Conservation (phyloP, 2,329 filamentous ascomycete species). For the Cordyceps sp. region DNA sequence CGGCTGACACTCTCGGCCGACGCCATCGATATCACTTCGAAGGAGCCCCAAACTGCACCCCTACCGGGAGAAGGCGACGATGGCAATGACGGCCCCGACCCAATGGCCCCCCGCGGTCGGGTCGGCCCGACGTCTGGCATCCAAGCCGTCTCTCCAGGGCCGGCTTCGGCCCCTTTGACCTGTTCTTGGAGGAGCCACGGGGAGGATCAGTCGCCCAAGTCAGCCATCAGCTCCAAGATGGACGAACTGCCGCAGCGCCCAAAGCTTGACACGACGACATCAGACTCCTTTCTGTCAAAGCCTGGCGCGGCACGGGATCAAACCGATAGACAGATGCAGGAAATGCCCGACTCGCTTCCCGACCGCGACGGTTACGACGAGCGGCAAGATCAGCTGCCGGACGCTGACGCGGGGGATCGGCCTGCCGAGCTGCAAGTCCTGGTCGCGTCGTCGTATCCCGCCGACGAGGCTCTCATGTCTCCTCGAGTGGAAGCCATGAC, state of each 20-base stretch:
- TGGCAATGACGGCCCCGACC: slow-evolving; percentile 15
- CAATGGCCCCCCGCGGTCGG: slow-evolving; percentile 13
- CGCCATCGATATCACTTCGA: slow-evolving; percentile 32
- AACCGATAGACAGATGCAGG: not conserved
- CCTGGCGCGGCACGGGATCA: too few relatives aligned
- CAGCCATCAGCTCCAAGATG: slow-evolving; percentile 1
- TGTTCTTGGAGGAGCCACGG: slow-evolving; percentile 38
- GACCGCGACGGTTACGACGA: not conserved
- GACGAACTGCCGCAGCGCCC: slow-evolving; percentile 16
- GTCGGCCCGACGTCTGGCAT: slow-evolving; percentile 35
- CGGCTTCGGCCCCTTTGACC: slow-evolving; percentile 49
- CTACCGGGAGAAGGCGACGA: slow-evolving; percentile 35
- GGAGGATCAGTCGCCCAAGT: slow-evolving; percentile 9
- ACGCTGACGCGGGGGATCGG: slow-evolving; percentile 4
- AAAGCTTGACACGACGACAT: slow-evolving; percentile 13
- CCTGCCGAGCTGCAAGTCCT: slow-evolving; percentile 18
- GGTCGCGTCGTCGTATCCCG: slow-evolving; percentile 16
- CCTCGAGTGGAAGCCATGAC: slow-evolving; percentile 60
- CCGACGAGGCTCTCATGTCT: slow-evolving; percentile 46
- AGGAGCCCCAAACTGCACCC: slow-evolving; percentile 44
- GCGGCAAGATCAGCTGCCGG: not conserved
- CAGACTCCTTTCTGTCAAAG: too few relatives aligned
- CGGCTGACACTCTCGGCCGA: slow-evolving; percentile 43
- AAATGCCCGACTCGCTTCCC: not conserved
- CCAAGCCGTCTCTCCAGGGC: slow-evolving; percentile 39